Evolutionary conservation across 225 moss, liverwort and hornwort genomes (phyloP).

Genomic region (Climacium dendroides): DNA sequence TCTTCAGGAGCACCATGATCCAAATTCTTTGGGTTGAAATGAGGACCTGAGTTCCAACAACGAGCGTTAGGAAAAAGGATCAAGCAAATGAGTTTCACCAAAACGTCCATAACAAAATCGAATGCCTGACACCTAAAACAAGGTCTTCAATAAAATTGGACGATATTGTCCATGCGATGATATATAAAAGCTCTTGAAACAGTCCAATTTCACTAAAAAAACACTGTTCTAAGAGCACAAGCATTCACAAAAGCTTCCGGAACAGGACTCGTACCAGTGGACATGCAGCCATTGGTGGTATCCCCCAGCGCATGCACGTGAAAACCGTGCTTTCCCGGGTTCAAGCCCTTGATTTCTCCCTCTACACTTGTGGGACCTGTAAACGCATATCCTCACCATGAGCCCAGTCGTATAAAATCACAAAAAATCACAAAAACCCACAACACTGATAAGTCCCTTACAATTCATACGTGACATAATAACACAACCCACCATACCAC

Average conservation of each 20-base stretch:
- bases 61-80: background rate
- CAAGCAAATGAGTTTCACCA: background rate
- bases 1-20: conserved; percentile 57
- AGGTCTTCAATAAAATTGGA: background rate
- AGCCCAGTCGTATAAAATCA: background rate
- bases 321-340: conserved; percentile 63
- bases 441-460: background rate
- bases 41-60: conserved; percentile 24
- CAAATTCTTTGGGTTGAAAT: conserved; percentile 38
- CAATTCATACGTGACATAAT: background rate
- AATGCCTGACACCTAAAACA: background rate
- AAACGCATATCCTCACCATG: background rate
- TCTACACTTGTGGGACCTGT: conserved; percentile 40
- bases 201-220: background rate
- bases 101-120: background rate
- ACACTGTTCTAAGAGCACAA: background rate
- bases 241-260: background rate
- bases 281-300: conserved; percentile 60
- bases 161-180: background rate
- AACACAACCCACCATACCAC: background rate
- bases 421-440: background rate
- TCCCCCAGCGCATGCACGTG: conserved; percentile 60
- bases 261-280: conserved; percentile 17
- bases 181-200: background rate
- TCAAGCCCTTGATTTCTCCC: conserved; percentile 58